Conservation (phyloP, 345 rosid genomes). For the Aurinia saxatilis region DNA sequence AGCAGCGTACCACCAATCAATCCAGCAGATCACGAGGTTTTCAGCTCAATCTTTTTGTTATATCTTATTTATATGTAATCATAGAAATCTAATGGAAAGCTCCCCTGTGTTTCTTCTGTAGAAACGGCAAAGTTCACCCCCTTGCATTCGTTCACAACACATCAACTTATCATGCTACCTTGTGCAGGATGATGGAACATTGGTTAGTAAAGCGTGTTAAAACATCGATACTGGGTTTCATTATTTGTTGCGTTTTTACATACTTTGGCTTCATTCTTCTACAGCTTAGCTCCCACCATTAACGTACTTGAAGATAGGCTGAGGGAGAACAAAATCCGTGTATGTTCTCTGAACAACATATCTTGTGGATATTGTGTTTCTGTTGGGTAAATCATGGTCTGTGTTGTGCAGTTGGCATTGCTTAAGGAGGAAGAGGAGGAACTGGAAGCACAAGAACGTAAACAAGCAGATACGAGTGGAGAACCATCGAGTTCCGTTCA, state of each 20-base stretch:
- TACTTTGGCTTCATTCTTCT: conserved; percentile 13
- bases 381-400: not conserved
- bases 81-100: conserved; percentile 15
- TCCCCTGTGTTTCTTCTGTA: conserved; percentile 16
- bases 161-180: conserved; percentile 89
- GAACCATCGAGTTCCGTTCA: conserved; percentile 33
- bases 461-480: conserved; percentile 35
- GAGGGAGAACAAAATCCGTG: conserved; percentile 87
- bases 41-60: not conserved
- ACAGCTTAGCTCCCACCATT: conserved; percentile 93
- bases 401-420: conserved; percentile 47
- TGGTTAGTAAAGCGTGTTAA: conserved; percentile 48
- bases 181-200: conserved; percentile 93
- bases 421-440: conserved; percentile 53
- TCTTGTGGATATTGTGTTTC: not conserved
- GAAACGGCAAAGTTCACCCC: conserved; percentile 82
- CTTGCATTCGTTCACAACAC: conserved; percentile 87
- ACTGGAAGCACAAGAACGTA: conserved; percentile 47
- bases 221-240: not conserved
- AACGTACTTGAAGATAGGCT: conserved; percentile 74
- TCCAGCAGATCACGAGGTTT: conserved; percentile 68
- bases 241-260: not conserved
- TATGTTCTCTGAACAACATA: conserved; percentile 18
- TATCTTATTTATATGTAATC: not conserved
- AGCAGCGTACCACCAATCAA: conserved; percentile 76